Evolutionary conservation across 2,329 filamentous ascomycete species (phyloP), one percentile per base, ranked within the genome.

Genomic region (Stagonosporopsis chrysanthemi): DNA sequence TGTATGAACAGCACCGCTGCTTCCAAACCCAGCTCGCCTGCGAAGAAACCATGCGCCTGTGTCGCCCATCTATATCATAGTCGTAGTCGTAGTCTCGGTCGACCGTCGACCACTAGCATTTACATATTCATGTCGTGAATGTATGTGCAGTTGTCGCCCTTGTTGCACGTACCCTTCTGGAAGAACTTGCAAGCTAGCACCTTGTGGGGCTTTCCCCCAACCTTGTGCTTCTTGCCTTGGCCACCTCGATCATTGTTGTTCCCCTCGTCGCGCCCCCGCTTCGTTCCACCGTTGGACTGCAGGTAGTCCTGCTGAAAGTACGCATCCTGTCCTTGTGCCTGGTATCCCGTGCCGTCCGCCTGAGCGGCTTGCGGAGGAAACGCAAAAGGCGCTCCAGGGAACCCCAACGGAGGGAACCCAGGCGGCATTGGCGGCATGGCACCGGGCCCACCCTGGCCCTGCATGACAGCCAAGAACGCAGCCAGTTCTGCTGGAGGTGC

Each of bases 131-230:
- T 28, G 48, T 90, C 87, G 69, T 92, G 89, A 53, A 88, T 83
- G 74, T 89, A 92, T 2, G 89, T 91, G 78, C 89, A 91, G 67
- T 87, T 86, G 33, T 89, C 87, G 22, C 89, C 89, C 71, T 90
- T 88, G 6, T 85, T 86, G 76, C 89, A 91, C 70, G 87, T 88
- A 14, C 89, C 89, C 70, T 89, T 85, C 56, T 85, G 82, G 81
- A 82, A 91, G 73, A 90, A 92, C 19, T 83, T 83, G 73, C 89
- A 91, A 5, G 88, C 82, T 68, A 75, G 63, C 6, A 77, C 71
- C 51, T 77, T 77, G 62, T 77, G 73, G 8, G 74, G 74, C 22
- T 68, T 63, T n/a, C 69, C 61, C 23, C 60, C 59, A 15, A 58
- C 61, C 52, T 70, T 73, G 50, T 65, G 66, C 48, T 64, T 66